A percentile compares a stretch with the other conserved stretches of the same genome.
Conservation (phyloP, 176 grass and related monocot species). For the Hsuehochloa calcarea region DNA sequence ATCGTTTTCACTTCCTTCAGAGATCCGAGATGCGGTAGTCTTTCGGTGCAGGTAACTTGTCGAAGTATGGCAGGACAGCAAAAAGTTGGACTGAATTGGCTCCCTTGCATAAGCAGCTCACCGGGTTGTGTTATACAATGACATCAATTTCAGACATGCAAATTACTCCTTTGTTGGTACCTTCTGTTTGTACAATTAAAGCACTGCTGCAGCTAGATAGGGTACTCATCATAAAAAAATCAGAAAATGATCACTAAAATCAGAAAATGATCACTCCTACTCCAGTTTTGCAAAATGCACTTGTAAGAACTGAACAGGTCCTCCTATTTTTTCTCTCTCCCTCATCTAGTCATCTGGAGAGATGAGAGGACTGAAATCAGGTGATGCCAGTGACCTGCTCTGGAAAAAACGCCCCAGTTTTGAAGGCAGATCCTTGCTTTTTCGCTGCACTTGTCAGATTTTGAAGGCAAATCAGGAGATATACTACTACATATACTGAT, state of each 20-base stretch:
- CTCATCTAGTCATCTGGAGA: not conserved
- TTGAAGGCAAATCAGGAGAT: not conserved
- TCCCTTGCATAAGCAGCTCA: not conserved
- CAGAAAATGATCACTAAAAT: not conserved
- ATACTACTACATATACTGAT: not conserved
- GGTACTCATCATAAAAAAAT: slow-evolving; percentile 8
- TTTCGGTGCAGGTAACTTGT: not conserved
- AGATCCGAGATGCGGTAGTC: not conserved
- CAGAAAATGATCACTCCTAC: not conserved
- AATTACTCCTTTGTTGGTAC: slow-evolving; percentile 47
- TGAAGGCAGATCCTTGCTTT: not conserved
- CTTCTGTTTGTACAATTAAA: slow-evolving; percentile 26
- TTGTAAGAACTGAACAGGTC: not conserved
- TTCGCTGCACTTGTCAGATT: not conserved
- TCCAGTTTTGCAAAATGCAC: not conserved
- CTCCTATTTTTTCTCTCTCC: not conserved
- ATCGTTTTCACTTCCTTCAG: not conserved
- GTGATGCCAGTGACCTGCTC: not conserved
- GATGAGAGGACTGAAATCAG: not conserved
- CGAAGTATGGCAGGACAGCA: not conserved
- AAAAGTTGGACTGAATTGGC: slow-evolving; percentile 23
- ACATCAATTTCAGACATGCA: slow-evolving; percentile 6
- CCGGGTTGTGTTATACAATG: not conserved
- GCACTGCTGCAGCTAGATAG: not conserved
- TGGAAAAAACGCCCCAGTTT: not conserved